Evolutionary conservation across 495 filamentous ascomycete species (phyloP).

Genomic region (Aspergillus taichungensis): DNA sequence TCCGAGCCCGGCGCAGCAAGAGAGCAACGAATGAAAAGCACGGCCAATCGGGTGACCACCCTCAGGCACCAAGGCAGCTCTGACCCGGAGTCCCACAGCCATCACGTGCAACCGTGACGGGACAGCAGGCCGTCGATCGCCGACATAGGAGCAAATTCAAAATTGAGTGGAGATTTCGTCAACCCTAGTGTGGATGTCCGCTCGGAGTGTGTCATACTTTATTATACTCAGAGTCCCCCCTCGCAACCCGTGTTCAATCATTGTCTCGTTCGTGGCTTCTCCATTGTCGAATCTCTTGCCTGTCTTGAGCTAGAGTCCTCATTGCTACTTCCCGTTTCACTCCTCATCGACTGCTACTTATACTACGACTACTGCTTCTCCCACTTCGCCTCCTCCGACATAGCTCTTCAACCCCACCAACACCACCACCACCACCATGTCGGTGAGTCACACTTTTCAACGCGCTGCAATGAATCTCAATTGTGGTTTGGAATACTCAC

Average conservation of each 20-base stretch:
- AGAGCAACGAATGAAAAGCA: constrained; percentile 1
- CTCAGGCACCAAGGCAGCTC: constrained; percentile 10
- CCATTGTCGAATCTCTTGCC: too few species aligned
- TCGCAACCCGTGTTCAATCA: too few species aligned
- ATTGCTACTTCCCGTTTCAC: neutral
- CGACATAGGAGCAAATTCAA: neutral
- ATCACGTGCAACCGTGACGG: neutral
- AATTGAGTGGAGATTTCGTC: neutral
- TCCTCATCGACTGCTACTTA: neutral
- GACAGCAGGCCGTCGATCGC: too few species aligned
- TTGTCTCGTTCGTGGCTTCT: too few species aligned
- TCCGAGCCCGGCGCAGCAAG: neutral
- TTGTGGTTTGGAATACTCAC: constrained; percentile 9
- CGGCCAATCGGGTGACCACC: constrained; percentile 6
- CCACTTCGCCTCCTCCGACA: neutral
- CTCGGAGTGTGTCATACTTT: too few species aligned
- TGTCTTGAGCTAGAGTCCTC: too few species aligned
- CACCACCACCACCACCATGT: constrained; percentile 28
- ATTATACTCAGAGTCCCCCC: too few species aligned
- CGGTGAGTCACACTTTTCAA: constrained; percentile 23
- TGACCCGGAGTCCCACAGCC: neutral
- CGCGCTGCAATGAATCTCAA: neutral
- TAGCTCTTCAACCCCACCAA: constrained; percentile 2
- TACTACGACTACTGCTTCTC: constrained; percentile 2
- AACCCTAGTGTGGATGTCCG: too few species aligned